These are phyloP conservation scores for Hemileccinum hortonii DNA, from an alignment of 1,284 basidiomycete species.

Conservation along the genomic window DNA sequence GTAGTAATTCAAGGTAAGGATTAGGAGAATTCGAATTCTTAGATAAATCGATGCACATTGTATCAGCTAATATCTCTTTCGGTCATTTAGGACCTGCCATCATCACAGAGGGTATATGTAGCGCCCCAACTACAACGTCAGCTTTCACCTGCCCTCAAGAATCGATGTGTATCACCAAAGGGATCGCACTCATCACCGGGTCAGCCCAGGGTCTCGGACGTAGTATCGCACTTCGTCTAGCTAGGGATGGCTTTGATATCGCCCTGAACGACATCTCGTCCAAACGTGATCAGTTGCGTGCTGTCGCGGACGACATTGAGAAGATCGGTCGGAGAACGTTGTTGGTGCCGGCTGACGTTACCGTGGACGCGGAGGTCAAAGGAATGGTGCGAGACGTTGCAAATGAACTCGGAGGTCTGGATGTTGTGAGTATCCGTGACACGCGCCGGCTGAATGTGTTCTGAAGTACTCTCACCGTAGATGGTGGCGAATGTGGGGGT, in stretches of 20 bases:
- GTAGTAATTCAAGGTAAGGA: too few species aligned
- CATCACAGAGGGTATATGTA: too few species aligned
- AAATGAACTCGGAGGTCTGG: constrained; percentile 8
- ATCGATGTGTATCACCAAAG: constrained; percentile 4
- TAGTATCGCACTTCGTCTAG: constrained; percentile 15
- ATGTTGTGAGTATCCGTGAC: constrained; percentile 7
- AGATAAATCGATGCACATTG: too few species aligned
- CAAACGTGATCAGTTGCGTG: constrained; percentile 6
- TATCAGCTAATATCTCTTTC: neutral
- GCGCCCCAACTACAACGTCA: neutral
- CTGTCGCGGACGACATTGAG: constrained; percentile 6
- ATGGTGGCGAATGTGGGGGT: constrained; percentile 15
- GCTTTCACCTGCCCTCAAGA: neutral
- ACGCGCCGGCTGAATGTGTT: too few species aligned
- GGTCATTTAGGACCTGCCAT: neutral
- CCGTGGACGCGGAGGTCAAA: constrained; percentile 4
- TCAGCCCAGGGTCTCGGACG: constrained; percentile 13
- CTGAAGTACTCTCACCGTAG: neutral
- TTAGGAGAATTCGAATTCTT: too few species aligned
- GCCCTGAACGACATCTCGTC: constrained; percentile 13
- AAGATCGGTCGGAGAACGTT: constrained; percentile 3
- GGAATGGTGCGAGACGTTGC: constrained; percentile 2
- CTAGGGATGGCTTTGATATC: constrained; percentile 12
- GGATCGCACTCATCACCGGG: constrained; percentile 15
- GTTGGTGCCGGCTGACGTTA: constrained; percentile 8